Evolutionary conservation across 208 protist genomes (phyloP).

Genomic region (Leishmania arabica): DNA sequence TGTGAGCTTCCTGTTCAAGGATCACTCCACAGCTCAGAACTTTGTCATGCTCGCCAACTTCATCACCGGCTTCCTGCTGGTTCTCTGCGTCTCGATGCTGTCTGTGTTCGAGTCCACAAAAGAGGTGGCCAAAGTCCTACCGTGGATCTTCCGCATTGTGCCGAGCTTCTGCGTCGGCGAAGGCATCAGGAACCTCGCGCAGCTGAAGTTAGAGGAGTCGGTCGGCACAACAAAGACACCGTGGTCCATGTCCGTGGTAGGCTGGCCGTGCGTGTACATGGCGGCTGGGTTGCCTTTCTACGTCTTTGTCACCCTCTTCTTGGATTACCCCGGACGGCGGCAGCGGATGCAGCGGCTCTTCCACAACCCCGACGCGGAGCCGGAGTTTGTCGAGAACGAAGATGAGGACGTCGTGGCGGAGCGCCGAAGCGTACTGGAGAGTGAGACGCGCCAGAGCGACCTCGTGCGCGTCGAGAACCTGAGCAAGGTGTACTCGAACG

Average conservation of each 20-base stretch:
- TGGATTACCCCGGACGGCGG: slow-evolving; percentile 60
- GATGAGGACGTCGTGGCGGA: slow-evolving; percentile 48
- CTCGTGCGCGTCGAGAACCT: slow-evolving; percentile 62
- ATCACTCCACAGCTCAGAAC: slow-evolving; percentile 73
- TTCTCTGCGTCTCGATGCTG: slow-evolving; percentile 61
- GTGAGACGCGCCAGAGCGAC: slow-evolving; percentile 31
- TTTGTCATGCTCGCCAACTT: slow-evolving; percentile 72
- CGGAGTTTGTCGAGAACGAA: slow-evolving; percentile 40
- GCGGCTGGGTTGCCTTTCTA: slow-evolving; percentile 54
- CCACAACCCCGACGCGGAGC: slow-evolving; percentile 34
- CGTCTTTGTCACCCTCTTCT: slow-evolving; percentile 58
- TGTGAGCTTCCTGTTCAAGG: slow-evolving; percentile 64
- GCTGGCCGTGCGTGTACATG: slow-evolving; percentile 71
- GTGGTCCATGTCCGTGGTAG: slow-evolving; percentile 51
- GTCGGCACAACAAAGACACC: slow-evolving; percentile 31
- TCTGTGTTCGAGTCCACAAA: slow-evolving; percentile 42
- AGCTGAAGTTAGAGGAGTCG: slow-evolving; percentile 30
- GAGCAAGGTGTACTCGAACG: slow-evolving; percentile 66
- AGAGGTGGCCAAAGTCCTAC: slow-evolving; percentile 36
- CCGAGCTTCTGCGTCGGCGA: slow-evolving; percentile 81
- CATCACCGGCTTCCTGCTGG: slow-evolving; percentile 77
- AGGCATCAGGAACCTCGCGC: slow-evolving; percentile 68
- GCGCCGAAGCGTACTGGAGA: slow-evolving; percentile 37
- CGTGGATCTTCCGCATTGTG: slow-evolving; percentile 67
- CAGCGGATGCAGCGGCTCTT: slow-evolving; percentile 30